A percentile compares a stretch with the other conserved stretches of the same genome.
Conservation (phyloP, 2,329 filamentous ascomycete genomes). For the Nigrospora osmanthi region DNA sequence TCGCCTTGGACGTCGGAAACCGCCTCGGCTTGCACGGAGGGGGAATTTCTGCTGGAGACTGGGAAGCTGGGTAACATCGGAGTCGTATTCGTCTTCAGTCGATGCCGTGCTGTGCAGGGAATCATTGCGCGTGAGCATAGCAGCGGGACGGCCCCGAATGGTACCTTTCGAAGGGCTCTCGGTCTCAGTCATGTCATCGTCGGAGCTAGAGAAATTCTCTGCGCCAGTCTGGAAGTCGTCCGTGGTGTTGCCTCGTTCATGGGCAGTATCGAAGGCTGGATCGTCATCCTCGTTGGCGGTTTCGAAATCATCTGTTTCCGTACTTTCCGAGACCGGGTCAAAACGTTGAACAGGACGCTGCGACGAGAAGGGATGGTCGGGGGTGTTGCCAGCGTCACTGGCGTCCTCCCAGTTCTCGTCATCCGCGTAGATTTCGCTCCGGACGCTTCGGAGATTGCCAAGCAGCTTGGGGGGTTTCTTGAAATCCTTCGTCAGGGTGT, state of each 20-base stretch:
- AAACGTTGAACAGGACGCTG: conserved; percentile 18
- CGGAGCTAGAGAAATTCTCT: conserved; percentile 68
- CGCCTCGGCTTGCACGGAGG: conserved; percentile 60
- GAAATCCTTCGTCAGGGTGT: conserved; percentile 50
- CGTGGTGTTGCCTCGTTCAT: conserved; percentile 79
- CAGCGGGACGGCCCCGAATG: too few relatives aligned
- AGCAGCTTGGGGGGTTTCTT: conserved; percentile 76
- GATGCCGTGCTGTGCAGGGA: background rate
- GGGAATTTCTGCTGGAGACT: conserved; percentile 61
- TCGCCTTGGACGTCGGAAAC: conserved; percentile 52
- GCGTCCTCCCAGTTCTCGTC: conserved; percentile 91
- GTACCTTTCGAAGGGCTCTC: conserved; percentile 48
- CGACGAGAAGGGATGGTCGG: background rate
- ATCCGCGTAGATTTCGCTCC: conserved; percentile 71
- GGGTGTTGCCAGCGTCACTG: conserved; percentile 6
- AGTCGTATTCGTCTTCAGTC: conserved; percentile 25
- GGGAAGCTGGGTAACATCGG: conserved; percentile 54
- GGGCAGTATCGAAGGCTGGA: conserved; percentile 58
- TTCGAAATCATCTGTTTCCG: conserved; percentile 63
- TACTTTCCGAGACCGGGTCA: conserved; percentile 20
- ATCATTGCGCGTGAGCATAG: background rate
- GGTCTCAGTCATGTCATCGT: conserved; percentile 75
- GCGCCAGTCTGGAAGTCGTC: conserved; percentile 93
- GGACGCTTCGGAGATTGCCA: conserved; percentile 64
- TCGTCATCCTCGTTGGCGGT: conserved; percentile 72